Percentiles rank a stretch among this genome's conserved stretches.
Conservation (phyloP, 1,284 basidiomycete genomes). For the Papiliotrema laurentii region DNA sequence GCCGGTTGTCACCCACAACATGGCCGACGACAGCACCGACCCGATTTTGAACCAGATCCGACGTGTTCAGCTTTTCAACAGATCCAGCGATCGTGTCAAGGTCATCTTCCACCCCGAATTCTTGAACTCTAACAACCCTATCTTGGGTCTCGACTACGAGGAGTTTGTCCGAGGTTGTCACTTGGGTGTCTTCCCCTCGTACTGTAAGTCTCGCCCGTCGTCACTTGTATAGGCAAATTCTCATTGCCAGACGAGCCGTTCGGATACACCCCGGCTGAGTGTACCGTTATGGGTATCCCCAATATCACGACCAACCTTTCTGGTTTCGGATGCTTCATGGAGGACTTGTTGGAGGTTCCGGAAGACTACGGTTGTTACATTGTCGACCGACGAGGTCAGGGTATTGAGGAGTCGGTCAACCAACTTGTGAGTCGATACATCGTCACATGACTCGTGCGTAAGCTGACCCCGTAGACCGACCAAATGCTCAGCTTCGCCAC, state of each 20-base stretch:
- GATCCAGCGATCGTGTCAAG: conserved; percentile 78
- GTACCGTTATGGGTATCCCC: conserved; percentile 87
- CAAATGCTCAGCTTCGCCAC: conserved; percentile 73
- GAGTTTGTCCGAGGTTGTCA: conserved; percentile 98
- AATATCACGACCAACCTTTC: conserved; percentile 95
- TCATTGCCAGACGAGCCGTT: conserved; percentile 48
- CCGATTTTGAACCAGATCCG: conserved; percentile 94
- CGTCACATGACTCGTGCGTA: conserved; percentile 17
- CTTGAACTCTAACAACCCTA: conserved; percentile 95
- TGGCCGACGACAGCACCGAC: conserved; percentile 86
- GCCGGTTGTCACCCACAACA: conserved; percentile 94
- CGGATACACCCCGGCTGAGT: conserved; percentile 57
- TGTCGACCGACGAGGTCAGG: conserved; percentile 84
- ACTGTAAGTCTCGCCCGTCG: conserved; percentile 51
- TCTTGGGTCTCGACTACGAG: conserved; percentile 94
- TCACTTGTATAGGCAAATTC: conserved; percentile 4
- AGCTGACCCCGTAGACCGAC: conserved; percentile 44
- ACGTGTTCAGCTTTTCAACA: conserved; percentile 87
- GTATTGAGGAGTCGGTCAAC: conserved; percentile 86
- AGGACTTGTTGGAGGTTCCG: conserved; percentile 92
- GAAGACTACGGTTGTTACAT: conserved; percentile 81
- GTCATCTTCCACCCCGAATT: conserved; percentile 99
- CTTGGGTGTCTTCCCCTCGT: conserved; percentile 95
- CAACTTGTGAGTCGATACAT: conserved; percentile 45
- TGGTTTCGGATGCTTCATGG: conserved; percentile 97